These are phyloP conservation scores for Aspergillus flavus DNA, from an alignment of 2,329 filamentous ascomycete genomes.

Conservation along the genomic window DNA sequence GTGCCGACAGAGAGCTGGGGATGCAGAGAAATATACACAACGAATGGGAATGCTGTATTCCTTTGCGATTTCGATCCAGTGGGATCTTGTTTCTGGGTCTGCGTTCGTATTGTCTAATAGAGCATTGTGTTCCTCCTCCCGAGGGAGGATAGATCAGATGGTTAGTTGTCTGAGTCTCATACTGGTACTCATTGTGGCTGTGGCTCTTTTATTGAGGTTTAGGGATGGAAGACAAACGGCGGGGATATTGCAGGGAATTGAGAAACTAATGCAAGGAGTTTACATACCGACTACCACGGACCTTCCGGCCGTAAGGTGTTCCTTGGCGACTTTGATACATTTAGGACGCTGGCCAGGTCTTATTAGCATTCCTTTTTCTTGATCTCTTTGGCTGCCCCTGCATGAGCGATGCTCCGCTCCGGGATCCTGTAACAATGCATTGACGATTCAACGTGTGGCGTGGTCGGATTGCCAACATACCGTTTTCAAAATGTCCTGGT, in stretches of 20 bases:
- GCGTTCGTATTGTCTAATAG: conserved; percentile 90
- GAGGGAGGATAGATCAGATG: not conserved
- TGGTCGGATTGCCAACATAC: conserved; percentile 35
- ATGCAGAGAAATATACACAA: conserved; percentile 81
- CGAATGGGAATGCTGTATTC: conserved; percentile 74
- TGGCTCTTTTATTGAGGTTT: not conserved
- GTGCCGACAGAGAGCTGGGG: conserved; percentile 72
- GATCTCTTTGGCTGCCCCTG: not conserved
- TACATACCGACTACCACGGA: conserved; percentile 77
- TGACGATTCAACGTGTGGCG: not conserved
- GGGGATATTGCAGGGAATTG: conserved; percentile 13
- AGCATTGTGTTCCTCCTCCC: not conserved
- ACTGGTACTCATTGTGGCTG: not conserved
- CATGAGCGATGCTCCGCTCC: not conserved
- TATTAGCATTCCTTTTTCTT: not conserved
- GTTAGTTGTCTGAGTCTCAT: not conserved
- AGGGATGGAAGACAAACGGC: not conserved
- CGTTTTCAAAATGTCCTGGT: conserved; percentile 85
- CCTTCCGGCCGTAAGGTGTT: conserved; percentile 63
- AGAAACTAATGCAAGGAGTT: conserved; percentile 23
- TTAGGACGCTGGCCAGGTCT: conserved; percentile 54
- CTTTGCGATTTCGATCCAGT: conserved; percentile 76
- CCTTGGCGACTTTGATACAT: conserved; percentile 71
- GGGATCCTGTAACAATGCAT: not conserved
- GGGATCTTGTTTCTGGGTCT: conserved; percentile 71